Evolutionary conservation across 1,284 basidiomycete genomes (phyloP), one percentile per base, ranked within the genome.

Genomic region (Sanghuangporus sanghuang): DNA sequence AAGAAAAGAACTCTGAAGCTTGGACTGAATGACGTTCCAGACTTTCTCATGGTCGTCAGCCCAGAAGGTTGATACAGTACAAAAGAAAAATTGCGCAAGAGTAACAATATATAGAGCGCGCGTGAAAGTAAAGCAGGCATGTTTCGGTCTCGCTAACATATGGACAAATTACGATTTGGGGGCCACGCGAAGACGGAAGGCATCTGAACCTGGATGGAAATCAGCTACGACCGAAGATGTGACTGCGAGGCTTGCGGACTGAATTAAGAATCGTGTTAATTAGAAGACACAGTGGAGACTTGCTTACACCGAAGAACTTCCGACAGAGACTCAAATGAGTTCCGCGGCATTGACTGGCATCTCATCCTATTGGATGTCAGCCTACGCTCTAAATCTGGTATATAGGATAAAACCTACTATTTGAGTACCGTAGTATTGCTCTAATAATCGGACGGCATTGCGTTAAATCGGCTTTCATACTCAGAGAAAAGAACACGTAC

Each of bases 301-400:
- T 9, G 16, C 53, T 18, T 62, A 27, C 39, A 27, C 44, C 7
- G 56, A 55, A 54, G 50, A 39, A 23, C 54, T 11, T 57, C 50
- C 44, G 36, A 48, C 49, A 40, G 14, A 21, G 3, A 54, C 32
- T 79, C 73, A 93, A 69, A 93, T 92, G 65, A 93, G 84, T 72
- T 94, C 92, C 42, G 92, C 90, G 63, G 93, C 92, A 73, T 95
- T 95, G 67, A 95, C 92, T 5, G 92, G 92, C 93, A 96, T 95
- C 80, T 96, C 93, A 72, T 96, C 93, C 90, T 92, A 69, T 14
- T 66, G 68, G 67, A 49, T n/a, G 27, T 72, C 50, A 71, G 63
- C 52, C 62, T 46, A 53, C 48, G 50, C 14, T 62, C 53, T 67
- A 63, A 66, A 36, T 55, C 50, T 64, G 55, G 12, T 44, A 65